Evolutionary conservation across 169 alveolate genomes (phyloP).

Genomic region (Plasmodium reichenowi): DNA sequence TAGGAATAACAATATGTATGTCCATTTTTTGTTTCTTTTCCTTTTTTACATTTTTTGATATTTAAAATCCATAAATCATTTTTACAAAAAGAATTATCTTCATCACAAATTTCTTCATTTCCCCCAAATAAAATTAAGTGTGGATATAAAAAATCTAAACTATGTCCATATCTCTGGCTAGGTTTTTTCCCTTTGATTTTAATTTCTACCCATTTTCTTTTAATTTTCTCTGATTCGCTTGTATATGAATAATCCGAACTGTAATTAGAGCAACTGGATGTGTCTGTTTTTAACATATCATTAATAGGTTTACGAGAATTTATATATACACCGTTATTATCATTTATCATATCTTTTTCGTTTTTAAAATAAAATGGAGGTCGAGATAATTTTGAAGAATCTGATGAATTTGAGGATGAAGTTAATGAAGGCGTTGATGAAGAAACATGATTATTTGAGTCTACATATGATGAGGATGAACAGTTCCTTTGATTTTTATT

Average conservation of each 20-base stretch:
- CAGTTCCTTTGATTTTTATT: background rate
- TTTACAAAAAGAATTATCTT: slow-evolving; percentile 30
- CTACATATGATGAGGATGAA: slow-evolving; percentile 27
- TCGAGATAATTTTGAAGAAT: slow-evolving; percentile 6
- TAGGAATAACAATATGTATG: background rate
- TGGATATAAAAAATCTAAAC: slow-evolving; percentile 69
- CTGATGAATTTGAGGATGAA: slow-evolving; percentile 22
- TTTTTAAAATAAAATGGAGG: background rate
- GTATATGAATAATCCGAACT: slow-evolving; percentile 17
- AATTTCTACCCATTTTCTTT: slow-evolving; percentile 59
- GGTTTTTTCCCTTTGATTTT: slow-evolving; percentile 41
- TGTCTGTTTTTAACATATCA: background rate
- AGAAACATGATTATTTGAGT: slow-evolving; percentile 6
- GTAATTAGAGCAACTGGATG: background rate
- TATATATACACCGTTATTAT: slow-evolving; percentile 1
- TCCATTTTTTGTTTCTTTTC: slow-evolving; percentile 12
- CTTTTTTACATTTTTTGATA: slow-evolving; percentile 40
- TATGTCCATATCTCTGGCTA: slow-evolving; percentile 69
- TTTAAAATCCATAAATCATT: slow-evolving; percentile 73
- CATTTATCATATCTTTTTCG: background rate
- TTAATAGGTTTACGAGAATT: slow-evolving; percentile 42
- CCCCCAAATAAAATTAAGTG: slow-evolving; percentile 71
- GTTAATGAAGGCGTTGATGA: background rate
- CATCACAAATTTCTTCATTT: slow-evolving; percentile 51
- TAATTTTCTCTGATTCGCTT: slow-evolving; percentile 8